Evolutionary conservation across 345 rosid genomes (phyloP).

Genomic region (Reutealis trisperma): DNA sequence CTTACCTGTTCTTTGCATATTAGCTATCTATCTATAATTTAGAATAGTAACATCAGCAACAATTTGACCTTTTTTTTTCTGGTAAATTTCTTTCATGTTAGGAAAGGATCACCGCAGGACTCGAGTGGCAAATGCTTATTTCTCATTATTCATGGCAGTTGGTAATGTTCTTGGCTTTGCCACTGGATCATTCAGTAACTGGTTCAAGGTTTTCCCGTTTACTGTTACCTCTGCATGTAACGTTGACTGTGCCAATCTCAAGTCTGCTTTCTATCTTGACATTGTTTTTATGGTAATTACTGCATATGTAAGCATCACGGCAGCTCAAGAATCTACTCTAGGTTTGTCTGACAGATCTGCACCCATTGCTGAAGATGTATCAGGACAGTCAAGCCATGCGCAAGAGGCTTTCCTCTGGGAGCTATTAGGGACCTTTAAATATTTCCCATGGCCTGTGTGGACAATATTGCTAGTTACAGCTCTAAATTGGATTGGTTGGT

Average conservation of each 20-base stretch:
- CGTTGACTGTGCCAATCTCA: conserved; percentile 84
- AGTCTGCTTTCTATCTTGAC: conserved; percentile 88
- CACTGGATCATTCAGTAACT: conserved; percentile 82
- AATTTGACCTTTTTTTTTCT: conserved; percentile 19
- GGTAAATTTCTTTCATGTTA: conserved; percentile 40
- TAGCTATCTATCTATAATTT: too few species aligned
- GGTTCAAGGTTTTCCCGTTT: conserved; percentile 83
- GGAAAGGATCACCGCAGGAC: conserved; percentile 89
- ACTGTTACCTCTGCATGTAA: conserved; percentile 74
- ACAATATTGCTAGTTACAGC: conserved; percentile 75
- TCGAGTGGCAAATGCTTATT: conserved; percentile 92
- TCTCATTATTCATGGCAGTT: conserved; percentile 89
- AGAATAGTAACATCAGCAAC: neutral
- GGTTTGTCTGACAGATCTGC: conserved; percentile 34
- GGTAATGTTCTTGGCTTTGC: conserved; percentile 95
- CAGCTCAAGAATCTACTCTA: conserved; percentile 70
- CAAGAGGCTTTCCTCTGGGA: conserved; percentile 92
- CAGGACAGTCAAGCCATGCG: conserved; percentile 48
- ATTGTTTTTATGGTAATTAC: conserved; percentile 63
- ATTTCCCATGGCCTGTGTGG: conserved; percentile 74
- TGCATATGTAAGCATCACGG: conserved; percentile 60
- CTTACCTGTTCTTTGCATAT: too few species aligned
- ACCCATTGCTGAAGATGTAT: conserved; percentile 40
- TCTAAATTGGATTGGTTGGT: conserved; percentile 91
- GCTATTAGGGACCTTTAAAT: conserved; percentile 82